Evolutionary conservation across 176 grass and related monocot species (phyloP).

Genomic region (Saccharum spontaneum): DNA sequence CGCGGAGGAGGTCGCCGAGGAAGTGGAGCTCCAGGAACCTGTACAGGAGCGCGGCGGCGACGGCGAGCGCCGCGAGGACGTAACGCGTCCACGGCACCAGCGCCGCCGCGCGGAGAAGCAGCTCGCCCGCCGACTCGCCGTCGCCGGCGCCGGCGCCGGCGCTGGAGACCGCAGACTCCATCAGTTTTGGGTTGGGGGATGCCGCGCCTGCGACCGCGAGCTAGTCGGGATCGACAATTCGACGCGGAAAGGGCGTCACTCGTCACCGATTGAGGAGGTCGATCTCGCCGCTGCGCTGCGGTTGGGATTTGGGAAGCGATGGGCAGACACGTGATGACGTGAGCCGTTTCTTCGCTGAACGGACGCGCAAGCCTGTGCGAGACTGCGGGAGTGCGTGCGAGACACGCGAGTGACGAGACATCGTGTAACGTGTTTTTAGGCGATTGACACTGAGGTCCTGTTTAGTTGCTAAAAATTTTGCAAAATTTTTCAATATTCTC

Average conservation of each 20-base stretch:
- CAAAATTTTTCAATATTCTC: too few relatives aligned
- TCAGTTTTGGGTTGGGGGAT: neutral
- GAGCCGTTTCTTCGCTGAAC: neutral
- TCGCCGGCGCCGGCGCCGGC: neutral
- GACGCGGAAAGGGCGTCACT: neutral
- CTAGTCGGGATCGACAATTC: neutral
- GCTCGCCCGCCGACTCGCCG: constrained; percentile 36
- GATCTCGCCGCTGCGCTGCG: neutral
- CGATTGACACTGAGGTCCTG: too few relatives aligned
- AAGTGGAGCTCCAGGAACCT: constrained; percentile 86
- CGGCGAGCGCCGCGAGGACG: constrained; percentile 41
- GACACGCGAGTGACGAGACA: too few relatives aligned
- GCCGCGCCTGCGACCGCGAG: neutral
- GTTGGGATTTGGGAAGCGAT: neutral
- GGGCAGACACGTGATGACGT: neutral
- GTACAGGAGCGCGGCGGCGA: constrained; percentile 57
- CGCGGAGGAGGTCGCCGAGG: constrained; percentile 55
- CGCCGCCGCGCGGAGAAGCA: constrained; percentile 57
- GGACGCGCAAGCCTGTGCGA: neutral
- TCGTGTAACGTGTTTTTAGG: neutral
- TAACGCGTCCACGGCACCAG: constrained; percentile 53
- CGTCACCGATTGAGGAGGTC: neutral
- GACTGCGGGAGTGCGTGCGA: neutral
- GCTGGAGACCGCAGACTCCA: constrained; percentile 24
- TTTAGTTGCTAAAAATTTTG: too few relatives aligned